phyloP scores from a whole-genome alignment of 1,139 yeast genomes.

The Meyerozyma sp. region DNA sequence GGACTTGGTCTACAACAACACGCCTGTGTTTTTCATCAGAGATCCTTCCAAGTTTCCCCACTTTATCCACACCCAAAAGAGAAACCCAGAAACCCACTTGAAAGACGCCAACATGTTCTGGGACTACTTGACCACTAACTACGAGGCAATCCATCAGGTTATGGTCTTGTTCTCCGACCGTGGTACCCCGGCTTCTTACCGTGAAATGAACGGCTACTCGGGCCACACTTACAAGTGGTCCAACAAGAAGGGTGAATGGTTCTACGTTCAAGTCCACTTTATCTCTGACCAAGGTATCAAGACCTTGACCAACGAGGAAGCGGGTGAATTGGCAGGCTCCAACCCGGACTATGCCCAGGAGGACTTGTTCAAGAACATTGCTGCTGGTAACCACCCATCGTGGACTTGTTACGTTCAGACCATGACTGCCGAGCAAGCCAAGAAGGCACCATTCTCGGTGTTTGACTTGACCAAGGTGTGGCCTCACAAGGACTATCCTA shows the following conservation, averaged over 20 bases:
- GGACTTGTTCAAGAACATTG: slow-evolving; percentile 54
- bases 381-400: slow-evolving; percentile 54
- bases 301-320: slow-evolving; percentile 52
- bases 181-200: slow-evolving; percentile 64
- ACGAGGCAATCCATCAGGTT: slow-evolving; percentile 60
- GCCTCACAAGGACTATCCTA: slow-evolving; percentile 75
- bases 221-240: slow-evolving; percentile 74
- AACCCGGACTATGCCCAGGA: slow-evolving; percentile 62
- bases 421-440: slow-evolving; percentile 70
- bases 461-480: slow-evolving; percentile 75
- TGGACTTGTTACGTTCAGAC: slow-evolving; percentile 67
- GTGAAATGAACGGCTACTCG: slow-evolving; percentile 70
- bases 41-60: slow-evolving; percentile 87
- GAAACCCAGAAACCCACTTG: slow-evolving; percentile 50
- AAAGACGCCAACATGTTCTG: slow-evolving; percentile 55
- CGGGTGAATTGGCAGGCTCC: slow-evolving; percentile 48
- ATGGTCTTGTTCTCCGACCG: slow-evolving; percentile 64
- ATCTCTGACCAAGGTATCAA: slow-evolving; percentile 59
- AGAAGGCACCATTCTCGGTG: slow-evolving; percentile 49
- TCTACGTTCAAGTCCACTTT: slow-evolving; percentile 65
- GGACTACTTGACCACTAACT: slow-evolving; percentile 65
- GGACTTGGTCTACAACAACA: slow-evolving; percentile 87
- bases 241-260: slow-evolving; percentile 57
- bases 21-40: slow-evolving; percentile 82
- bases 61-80: slow-evolving; percentile 83